Percentiles rank a stretch among this genome's conserved stretches.
Evolutionary conservation across 805 yeast genomes (phyloP).

Genomic region (Wickerhamiella australiensis): DNA sequence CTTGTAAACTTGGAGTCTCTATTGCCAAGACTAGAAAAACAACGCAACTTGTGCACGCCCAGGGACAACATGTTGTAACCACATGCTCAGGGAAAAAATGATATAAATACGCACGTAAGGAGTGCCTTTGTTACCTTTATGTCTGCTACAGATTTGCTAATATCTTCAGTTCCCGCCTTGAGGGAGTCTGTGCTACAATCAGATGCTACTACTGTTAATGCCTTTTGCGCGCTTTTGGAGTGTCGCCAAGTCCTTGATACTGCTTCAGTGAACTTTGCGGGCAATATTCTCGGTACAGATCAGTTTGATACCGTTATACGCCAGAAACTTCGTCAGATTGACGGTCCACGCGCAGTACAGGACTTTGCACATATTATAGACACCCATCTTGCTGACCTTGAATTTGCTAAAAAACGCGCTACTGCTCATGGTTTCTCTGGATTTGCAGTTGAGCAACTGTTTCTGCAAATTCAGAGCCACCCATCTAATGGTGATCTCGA

Average conservation of each 20-base stretch:
- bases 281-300: not conserved
- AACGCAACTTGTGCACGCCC: too few relatives aligned
- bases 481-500: slow-evolving; percentile 1
- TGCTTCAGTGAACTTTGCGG: not conserved
- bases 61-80: too few relatives aligned
- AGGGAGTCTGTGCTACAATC: slow-evolving; percentile 1
- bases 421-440: not conserved
- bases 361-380: slow-evolving; percentile 5
- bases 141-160: slow-evolving; percentile 9
- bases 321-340: slow-evolving; percentile 2
- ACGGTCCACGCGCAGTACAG: slow-evolving; percentile 1
- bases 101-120: not conserved
- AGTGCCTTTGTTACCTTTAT: not conserved
- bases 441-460: slow-evolving; percentile 2
- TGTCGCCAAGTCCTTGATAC: not conserved
- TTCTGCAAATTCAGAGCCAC: slow-evolving; percentile 5
- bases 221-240: not conserved
- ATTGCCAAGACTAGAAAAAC: too few relatives aligned
- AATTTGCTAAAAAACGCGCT: slow-evolving; percentile 1
- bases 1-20: too few relatives aligned
- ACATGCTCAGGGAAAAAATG: too few relatives aligned
- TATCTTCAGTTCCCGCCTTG: not conserved
- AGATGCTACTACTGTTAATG: not conserved
- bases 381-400: slow-evolving; percentile 5
- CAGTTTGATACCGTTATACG: slow-evolving; percentile 1